A percentile compares a stretch with the other conserved stretches of the same genome.
These are phyloP conservation scores for Amylostereum areolatum DNA, from an alignment of 1,284 basidiomycete genomes.

Conservation along the genomic window DNA sequence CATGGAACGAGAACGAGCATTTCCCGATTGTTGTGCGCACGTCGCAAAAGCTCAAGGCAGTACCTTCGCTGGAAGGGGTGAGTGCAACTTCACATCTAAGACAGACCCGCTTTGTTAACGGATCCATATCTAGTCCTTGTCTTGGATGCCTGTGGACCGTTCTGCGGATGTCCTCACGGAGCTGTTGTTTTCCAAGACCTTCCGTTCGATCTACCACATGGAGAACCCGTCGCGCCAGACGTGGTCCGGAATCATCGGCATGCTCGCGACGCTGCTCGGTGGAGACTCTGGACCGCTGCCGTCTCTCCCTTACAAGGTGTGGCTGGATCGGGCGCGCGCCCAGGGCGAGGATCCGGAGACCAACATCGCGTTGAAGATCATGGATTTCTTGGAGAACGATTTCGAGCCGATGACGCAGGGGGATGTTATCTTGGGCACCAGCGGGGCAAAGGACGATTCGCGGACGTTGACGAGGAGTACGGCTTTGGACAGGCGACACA, in stretches of 20 bases:
- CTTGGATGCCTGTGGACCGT: constrained; percentile 27
- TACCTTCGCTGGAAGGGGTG: constrained; percentile 27
- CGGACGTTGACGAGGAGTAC: constrained; percentile 23
- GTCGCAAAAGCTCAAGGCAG: constrained; percentile 19
- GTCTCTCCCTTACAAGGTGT: constrained; percentile 19
- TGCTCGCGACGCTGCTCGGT: constrained; percentile 20
- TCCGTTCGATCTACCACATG: constrained; percentile 23
- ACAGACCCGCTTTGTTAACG: neutral
- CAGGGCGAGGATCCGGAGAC: constrained; percentile 11
- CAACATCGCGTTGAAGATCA: constrained; percentile 25
- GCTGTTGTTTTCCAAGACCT: constrained; percentile 20
- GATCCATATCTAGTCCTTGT: constrained; percentile 18
- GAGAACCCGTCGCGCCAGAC: constrained; percentile 27
- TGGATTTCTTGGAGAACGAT: constrained; percentile 28
- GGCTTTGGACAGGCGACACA: constrained; percentile 20
- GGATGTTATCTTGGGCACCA: constrained; percentile 23
- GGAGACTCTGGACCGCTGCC: constrained; percentile 4
- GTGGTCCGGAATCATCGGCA: constrained; percentile 22
- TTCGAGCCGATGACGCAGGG: constrained; percentile 29
- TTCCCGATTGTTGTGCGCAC: constrained; percentile 29
- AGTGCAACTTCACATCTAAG: neutral
- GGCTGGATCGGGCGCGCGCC: neutral
- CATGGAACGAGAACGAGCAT: constrained; percentile 31
- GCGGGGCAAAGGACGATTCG: constrained; percentile 20
- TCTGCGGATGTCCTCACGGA: constrained; percentile 21